phyloP scores from a whole-genome alignment of 768 basidiomycete species.

The Suillus brevipes region DNA sequence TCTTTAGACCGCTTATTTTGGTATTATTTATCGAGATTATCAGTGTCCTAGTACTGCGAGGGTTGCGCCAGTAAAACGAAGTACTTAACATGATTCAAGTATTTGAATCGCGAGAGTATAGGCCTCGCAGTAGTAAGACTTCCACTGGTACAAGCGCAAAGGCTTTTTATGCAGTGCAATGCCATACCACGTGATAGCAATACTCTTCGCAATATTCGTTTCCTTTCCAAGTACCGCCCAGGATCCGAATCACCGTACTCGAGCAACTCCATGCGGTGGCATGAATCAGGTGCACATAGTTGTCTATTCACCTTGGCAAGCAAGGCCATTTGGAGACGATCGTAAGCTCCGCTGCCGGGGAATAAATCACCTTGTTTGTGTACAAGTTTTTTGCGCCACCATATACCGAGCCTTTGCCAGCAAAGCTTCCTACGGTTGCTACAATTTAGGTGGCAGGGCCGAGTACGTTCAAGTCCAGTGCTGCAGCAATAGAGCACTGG shows the following conservation, averaged over 20 bases:
- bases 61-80: no score
- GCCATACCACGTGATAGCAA: no score
- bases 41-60: no score
- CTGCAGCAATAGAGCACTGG: not conserved
- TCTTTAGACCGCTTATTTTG: no score
- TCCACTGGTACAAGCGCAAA: no score
- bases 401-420: not conserved
- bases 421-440: not conserved
- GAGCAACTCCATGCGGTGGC: not conserved
- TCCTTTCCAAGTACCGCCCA: not conserved
- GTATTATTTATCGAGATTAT: no score
- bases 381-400: not conserved
- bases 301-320: not conserved
- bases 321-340: not conserved
- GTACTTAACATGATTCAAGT: no score
- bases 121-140: no score
- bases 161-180: no score
- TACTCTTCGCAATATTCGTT: not conserved
- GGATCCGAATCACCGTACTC: not conserved
- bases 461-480: not conserved
- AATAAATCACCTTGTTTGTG: not conserved
- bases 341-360: not conserved
- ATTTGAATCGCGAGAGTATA: no score
- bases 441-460: not conserved
- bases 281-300: not conserved